These are phyloP conservation scores for Arthonia radiata DNA, from an alignment of 495 filamentous ascomycete genomes.

Conservation along the genomic window DNA sequence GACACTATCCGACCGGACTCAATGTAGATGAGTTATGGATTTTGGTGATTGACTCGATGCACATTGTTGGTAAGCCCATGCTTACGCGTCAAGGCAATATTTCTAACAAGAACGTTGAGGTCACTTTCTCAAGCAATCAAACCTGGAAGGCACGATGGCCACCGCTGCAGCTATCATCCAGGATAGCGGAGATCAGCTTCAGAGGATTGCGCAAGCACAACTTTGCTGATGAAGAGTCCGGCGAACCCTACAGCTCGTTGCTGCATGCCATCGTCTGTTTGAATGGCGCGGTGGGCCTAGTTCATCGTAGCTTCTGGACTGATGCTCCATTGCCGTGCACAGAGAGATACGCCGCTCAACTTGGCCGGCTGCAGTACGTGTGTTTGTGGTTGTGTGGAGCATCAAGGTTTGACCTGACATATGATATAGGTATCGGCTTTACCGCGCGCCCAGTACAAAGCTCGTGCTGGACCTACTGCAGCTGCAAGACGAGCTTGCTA, in stretches of 20 bases:
- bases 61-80: too few relatives aligned
- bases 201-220: constrained; percentile 13
- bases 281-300: constrained; percentile 14
- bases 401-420: background rate
- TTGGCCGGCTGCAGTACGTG: constrained; percentile 10
- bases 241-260: constrained; percentile 13
- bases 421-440: constrained; percentile 13
- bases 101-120: too few relatives aligned
- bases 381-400: background rate
- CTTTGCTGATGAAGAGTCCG: constrained; percentile 6
- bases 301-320: constrained; percentile 15
- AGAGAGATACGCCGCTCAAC: constrained; percentile 15
- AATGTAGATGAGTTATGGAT: constrained; percentile 19
- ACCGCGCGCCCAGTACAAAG: constrained; percentile 15
- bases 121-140: constrained; percentile 17
- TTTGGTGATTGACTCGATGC: constrained; percentile 12
- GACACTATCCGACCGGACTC: constrained; percentile 14
- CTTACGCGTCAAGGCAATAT: too few relatives aligned
- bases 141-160: constrained; percentile 17
- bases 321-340: constrained; percentile 14
- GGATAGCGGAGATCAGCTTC: constrained; percentile 16
- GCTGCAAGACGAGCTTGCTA: constrained; percentile 16
- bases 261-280: constrained; percentile 12
- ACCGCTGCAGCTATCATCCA: constrained; percentile 12
- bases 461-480: constrained; percentile 17